These are phyloP conservation scores for Ormosia emarginata DNA, from an alignment of 306 rosid genomes.

Conservation along the genomic window DNA sequence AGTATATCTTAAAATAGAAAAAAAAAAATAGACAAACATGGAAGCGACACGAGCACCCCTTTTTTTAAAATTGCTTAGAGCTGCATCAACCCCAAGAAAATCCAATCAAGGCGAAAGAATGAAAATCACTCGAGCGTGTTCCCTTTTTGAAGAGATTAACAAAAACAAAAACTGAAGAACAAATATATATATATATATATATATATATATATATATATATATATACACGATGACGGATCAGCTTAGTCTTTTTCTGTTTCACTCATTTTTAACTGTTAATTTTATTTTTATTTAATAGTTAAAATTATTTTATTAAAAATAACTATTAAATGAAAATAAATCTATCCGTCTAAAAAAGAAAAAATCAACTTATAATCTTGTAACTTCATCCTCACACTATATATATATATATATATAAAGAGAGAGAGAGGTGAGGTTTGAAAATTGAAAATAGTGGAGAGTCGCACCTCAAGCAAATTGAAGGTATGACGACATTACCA, in stretches of 20 bases:
- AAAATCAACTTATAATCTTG: no score
- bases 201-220: not conserved
- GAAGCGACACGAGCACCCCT: not conserved
- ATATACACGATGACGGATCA: no score
- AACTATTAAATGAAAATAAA: no score
- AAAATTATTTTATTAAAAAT: no score
- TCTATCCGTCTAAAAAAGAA: no score
- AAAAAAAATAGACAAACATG: conserved; percentile 5
- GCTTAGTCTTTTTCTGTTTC: no score
- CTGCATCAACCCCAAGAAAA: not conserved
- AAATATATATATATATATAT: not conserved
- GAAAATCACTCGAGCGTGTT: not conserved
- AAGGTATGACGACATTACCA: not conserved
- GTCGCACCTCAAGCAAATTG: not conserved
- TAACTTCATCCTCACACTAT: no score
- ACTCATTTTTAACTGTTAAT: no score
- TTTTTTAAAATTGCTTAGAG: not conserved
- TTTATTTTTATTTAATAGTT: no score
- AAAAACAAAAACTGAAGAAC: not conserved
- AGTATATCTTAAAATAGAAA: conserved; percentile 7
- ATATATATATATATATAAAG: not conserved
- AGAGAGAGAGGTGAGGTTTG: not conserved
- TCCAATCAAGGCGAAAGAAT: not conserved
- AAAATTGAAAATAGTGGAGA: not conserved
- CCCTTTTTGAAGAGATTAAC: no score